Evolutionary conservation across 495 filamentous ascomycete species (phyloP).

Genomic region (Xanthoparmelia taractica): DNA sequence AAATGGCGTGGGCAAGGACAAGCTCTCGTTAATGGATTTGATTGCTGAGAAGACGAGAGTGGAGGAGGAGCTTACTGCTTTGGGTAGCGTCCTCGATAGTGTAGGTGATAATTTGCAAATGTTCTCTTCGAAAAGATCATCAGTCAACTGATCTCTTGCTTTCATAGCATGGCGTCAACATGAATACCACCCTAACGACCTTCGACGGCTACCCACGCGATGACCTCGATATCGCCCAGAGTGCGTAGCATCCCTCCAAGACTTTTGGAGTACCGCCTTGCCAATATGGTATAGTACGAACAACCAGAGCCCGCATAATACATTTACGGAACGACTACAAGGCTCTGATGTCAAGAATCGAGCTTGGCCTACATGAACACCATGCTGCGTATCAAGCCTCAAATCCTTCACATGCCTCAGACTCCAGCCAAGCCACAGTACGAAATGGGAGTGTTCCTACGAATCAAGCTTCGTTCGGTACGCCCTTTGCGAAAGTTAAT

Average conservation of each 20-base stretch:
- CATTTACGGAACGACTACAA: conserved; percentile 90
- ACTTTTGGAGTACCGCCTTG: conserved; percentile 4
- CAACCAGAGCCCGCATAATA: conserved; percentile 82
- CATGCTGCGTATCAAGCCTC: conserved; percentile 32
- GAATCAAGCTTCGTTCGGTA: conserved; percentile 43
- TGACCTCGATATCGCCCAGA: conserved; percentile 93
- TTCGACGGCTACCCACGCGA: conserved; percentile 87
- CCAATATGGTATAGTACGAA: conserved; percentile 57
- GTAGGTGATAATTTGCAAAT: conserved; percentile 37
- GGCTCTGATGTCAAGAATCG: conserved; percentile 71
- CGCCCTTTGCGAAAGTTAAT: conserved; percentile 86
- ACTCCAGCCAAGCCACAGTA: conserved; percentile 18
- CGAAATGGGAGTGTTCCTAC: conserved; percentile 12
- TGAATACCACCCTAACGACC: conserved; percentile 83
- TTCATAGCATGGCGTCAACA: conserved; percentile 76
- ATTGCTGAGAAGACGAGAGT: conserved; percentile 70
- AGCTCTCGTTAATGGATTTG: conserved; percentile 54
- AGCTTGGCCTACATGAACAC: conserved; percentile 73
- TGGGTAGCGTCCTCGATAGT: conserved; percentile 79
- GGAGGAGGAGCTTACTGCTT: conserved; percentile 75
- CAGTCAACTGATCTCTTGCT: not conserved
- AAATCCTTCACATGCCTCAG: conserved; percentile 28
- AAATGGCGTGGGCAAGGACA: conserved; percentile 46
- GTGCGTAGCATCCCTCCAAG: conserved; percentile 40
- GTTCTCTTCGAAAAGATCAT: no score